Evolutionary conservation across 345 rosid species (phyloP).

Genomic region (Camelina hispida): DNA sequence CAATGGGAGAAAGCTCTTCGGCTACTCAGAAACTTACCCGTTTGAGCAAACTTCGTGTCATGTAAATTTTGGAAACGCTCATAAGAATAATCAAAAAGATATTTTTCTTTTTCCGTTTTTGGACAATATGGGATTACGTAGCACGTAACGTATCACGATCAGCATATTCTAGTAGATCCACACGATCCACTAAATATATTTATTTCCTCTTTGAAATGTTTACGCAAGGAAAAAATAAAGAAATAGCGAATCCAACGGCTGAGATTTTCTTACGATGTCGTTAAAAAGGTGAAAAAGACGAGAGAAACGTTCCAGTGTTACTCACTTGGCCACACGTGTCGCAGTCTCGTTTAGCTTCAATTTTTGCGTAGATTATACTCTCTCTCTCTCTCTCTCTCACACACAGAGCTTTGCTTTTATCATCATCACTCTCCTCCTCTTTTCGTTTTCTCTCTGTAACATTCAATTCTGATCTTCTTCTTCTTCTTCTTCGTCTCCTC

Average conservation of each 20-base stretch:
- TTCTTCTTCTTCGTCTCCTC: neutral
- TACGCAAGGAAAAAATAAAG: neutral
- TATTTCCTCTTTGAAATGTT: neutral
- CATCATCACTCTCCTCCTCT: conserved; percentile 21
- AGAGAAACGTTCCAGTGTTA: conserved; percentile 39
- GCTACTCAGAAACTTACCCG: conserved; percentile 68
- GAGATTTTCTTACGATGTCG: neutral
- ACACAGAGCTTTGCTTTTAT: conserved; percentile 8
- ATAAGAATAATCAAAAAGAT: neutral
- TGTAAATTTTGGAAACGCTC: conserved; percentile 3
- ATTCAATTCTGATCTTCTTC: conserved; percentile 18
- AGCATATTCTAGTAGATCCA: conserved; percentile 27
- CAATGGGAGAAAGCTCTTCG: conserved; percentile 79
- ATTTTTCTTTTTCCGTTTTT: too few species aligned
- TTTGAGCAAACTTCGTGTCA: conserved; percentile 37
- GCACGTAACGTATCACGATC: neutral
- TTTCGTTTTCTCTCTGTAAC: conserved; percentile 2
- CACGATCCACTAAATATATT: neutral
- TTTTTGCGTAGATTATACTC: conserved; percentile 30
- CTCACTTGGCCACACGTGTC: conserved; percentile 40
- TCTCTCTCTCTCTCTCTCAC: neutral
- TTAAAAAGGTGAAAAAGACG: too few species aligned
- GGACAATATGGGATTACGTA: neutral
- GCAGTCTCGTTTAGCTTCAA: conserved; percentile 21
- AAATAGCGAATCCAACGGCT: neutral